A percentile compares a stretch with the other conserved stretches of the same genome.
Conservation (phyloP, 179 eudicot species). For the Corrigiola litoralis region DNA sequence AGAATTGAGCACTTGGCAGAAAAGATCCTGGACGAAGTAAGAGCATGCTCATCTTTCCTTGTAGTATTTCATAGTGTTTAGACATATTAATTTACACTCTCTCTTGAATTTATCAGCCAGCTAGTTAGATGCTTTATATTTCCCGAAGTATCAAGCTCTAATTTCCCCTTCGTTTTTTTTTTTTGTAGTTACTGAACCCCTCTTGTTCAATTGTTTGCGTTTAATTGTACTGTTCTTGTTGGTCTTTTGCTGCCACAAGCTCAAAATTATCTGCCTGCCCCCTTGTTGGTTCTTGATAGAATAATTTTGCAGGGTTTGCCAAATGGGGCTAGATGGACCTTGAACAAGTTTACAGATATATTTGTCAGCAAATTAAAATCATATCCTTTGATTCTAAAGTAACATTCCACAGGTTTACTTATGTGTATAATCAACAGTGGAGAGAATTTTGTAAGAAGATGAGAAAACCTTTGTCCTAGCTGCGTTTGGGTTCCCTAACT, state of each 20-base stretch:
- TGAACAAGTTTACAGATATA: slow-evolving; percentile 58
- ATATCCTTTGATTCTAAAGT: slow-evolving; percentile 59
- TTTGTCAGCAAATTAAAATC: slow-evolving; percentile 57
- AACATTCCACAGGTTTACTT: background rate
- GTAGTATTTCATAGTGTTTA: background rate
- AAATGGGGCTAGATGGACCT: slow-evolving; percentile 62
- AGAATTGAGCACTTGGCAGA: slow-evolving; percentile 89
- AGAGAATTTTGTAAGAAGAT: slow-evolving; percentile 1
- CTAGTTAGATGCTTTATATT: background rate
- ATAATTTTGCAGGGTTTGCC: slow-evolving; percentile 37
- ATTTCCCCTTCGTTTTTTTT: background rate
- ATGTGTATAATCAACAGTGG: background rate
- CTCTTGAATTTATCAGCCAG: background rate
- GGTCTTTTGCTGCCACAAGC: background rate
- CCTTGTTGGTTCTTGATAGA: no score
- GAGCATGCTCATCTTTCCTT: slow-evolving; percentile 9
- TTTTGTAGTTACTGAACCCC: background rate
- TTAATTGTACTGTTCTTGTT: background rate
- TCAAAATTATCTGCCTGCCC: background rate
- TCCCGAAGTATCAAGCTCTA: background rate
- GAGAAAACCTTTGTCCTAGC: background rate
- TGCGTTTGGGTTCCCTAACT: slow-evolving; percentile 39
- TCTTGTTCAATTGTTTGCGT: background rate
- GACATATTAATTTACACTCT: no score
- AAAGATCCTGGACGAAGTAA: slow-evolving; percentile 68